These are phyloP conservation scores for Eutypella sp. DNA, from an alignment of 2,329 filamentous ascomycete species.

Conservation along the genomic window DNA sequence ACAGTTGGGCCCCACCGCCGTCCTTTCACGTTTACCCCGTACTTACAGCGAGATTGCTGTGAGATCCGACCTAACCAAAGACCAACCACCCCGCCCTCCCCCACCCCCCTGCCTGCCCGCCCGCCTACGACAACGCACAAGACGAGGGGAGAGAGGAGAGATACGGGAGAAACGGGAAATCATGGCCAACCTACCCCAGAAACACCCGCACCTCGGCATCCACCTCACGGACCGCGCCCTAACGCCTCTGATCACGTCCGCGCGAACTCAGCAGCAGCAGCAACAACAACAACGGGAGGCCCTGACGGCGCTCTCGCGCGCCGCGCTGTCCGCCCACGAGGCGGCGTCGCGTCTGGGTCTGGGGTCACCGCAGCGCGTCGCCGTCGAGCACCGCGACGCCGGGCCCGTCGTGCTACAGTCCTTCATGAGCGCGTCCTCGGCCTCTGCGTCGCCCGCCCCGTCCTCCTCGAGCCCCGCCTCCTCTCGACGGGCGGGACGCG, in stretches of 20 bases:
- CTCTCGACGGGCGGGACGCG: too few species aligned
- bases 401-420: constrained; percentile 31
- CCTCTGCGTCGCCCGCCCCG: background rate
- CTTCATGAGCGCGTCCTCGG: constrained; percentile 15
- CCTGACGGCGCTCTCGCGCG: constrained; percentile 48
- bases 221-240: constrained; percentile 54
- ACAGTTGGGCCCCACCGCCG: too few species aligned
- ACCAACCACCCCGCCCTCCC: too few species aligned
- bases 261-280: constrained; percentile 37
- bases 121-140: background rate
- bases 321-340: constrained; percentile 49
- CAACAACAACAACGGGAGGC: too few species aligned
- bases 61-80: too few species aligned
- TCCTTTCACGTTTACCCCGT: too few species aligned
- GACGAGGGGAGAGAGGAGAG: background rate
- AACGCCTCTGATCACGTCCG: constrained; percentile 53
- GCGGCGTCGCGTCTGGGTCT: constrained; percentile 48
- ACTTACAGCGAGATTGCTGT: too few species aligned
- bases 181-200: constrained; percentile 41
- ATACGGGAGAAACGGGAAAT: constrained; percentile 2
- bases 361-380: constrained; percentile 50
- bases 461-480: constrained; percentile 2
- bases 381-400: constrained; percentile 46
- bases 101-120: background rate
- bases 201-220: constrained; percentile 47